Base-by-base conservation (phyloP, 257 asterid genomes). In the Gentiana macrophylla region DNA sequence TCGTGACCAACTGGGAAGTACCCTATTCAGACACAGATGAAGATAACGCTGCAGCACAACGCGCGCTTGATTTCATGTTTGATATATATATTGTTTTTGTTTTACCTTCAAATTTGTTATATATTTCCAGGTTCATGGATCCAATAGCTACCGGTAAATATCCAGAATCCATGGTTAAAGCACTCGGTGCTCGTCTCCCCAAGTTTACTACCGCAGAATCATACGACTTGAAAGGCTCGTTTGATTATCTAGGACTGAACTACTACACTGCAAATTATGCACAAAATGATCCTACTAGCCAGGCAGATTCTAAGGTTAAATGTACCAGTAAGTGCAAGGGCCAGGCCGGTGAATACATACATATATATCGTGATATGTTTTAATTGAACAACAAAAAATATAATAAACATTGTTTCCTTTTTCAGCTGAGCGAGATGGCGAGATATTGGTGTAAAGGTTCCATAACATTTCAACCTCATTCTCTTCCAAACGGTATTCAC, bases 31-130 rank as follows among this genome's bases (percentile, higher is more conserved):
- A 6, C 1, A 50, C 53, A 35, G 49, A 12, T 51, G 59, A 38
- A 1, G 66, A 69, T 37, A 8, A 0, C 12, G 38, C 33, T 4
- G 74, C 74, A 37, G 49, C 49, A 6, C 62, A 58, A 49, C 64
- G 85, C 49, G 76, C 69, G 6, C 61, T 81, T 11, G 85, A 0
- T 7, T 1, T 5, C 46, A 41, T 41, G 5, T 41, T 41, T 5
- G 8, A 10, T 1, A 5, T 41, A 5, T 10, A 41, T 1, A 1
- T 41, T 41, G 7, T 8, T 8, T 38, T 38, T 38, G 6, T 38
- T 38, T 38, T 38, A 41, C 6, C 5, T 41, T 10, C 46, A 41
- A 41, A 2, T 41, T 7, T 41, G 46, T 41, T 38, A n/a, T 2
- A 46, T 49, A 1, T 7, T 2, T 33, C 12, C n/a, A 57, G 61